Base-by-base conservation (phyloP, 2,329 filamentous ascomycete species). In the Byssothecium circinans region DNA sequence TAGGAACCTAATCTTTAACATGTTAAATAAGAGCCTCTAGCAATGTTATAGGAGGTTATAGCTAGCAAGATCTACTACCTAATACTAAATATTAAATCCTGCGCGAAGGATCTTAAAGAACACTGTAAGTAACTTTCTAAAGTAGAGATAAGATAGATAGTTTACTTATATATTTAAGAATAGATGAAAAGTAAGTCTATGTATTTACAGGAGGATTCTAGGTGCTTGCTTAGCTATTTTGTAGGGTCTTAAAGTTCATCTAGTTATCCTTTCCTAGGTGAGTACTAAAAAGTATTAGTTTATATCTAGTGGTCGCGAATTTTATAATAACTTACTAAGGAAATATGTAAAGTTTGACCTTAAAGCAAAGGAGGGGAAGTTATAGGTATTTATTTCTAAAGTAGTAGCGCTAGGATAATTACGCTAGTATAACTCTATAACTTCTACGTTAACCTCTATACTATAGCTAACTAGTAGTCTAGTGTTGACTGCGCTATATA, bases 1-100 rank as follows among this genome's bases (percentile, higher is more conserved):
- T 0, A 67, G 65, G 5, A 30, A 50, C 0, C 58, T 64, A 0
- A 49, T 27, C 15, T 39, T 39, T 6, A 65, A 60, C 8, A 50
- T 61, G n/a, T 68, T 54, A 11, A 70, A 49, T 0, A 70, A 22
- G 1, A 70, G 48, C 0, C 67, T 57, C n/a, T 52, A 56, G 1
- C 67, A 56, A 0, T 44, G 43, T 34, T 69, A 65, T 0, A 54
- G 49, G 0, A 69, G n/a, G 2, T 64, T 64, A 15, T 52, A 60
- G 5, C 52, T 39, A 1, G 57, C 45, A 2, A 60, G 18, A 17
- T 68, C 43, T 2, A 46, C 34, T 0, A 65, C 43, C 8, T 52
- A 55, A 15, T 61, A 70, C 0, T 61, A 41, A 0, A 69, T 17
- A 20, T 66, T 49, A 25, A 68, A 70, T 0, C 63, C 61, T 1